These are phyloP conservation scores for Ramaria sp. DNA, from an alignment of 768 basidiomycete species.

Conservation along the genomic window DNA sequence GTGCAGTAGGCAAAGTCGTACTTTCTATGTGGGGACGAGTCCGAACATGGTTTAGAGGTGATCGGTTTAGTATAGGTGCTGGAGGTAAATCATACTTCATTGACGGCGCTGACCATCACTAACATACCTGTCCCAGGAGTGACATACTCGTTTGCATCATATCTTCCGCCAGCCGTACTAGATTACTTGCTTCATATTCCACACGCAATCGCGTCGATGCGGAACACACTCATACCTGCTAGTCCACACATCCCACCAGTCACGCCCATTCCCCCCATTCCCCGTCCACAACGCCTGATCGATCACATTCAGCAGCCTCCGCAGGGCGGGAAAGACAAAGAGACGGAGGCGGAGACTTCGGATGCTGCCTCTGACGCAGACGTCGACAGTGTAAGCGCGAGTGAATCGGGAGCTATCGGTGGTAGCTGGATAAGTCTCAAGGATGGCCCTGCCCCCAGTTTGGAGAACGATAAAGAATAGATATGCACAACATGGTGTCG, in stretches of 20 bases:
- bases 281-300: conserved; percentile 9
- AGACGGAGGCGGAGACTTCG: conserved; percentile 14
- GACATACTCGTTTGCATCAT: conserved; percentile 61
- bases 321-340: conserved; percentile 14
- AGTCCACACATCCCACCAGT: conserved; percentile 17
- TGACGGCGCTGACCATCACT: neutral
- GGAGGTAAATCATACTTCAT: conserved; percentile 43
- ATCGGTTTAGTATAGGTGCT: conserved; percentile 64
- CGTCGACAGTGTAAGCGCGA: conserved; percentile 35
- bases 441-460: neutral
- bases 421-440: conserved; percentile 63
- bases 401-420: conserved; percentile 23
- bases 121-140: conserved; percentile 31
- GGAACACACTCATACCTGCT: conserved; percentile 41
- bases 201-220: conserved; percentile 46
- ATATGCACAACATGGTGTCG: neutral
- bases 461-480: neutral
- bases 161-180: conserved; percentile 53
- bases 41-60: conserved; percentile 50
- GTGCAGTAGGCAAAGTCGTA: conserved; percentile 30
- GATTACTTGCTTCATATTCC: conserved; percentile 60
- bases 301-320: conserved; percentile 10
- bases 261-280: conserved; percentile 15
- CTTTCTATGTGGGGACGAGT: conserved; percentile 33
- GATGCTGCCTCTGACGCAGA: conserved; percentile 58